Conservation (phyloP, 768 basidiomycete species). For the Udeniomyces megalosporus region DNA sequence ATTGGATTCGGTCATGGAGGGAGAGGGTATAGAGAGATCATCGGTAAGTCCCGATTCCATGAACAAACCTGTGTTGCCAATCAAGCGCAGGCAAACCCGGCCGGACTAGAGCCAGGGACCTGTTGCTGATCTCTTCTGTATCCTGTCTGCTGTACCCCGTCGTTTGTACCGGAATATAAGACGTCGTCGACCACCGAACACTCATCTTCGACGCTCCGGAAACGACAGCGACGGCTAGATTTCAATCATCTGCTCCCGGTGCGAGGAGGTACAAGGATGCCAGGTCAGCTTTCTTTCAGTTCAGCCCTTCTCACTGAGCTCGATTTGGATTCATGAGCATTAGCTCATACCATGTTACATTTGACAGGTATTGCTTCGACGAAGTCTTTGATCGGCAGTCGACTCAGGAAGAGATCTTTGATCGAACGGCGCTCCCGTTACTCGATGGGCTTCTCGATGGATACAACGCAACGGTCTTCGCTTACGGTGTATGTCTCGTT, state of each 20-base stretch:
- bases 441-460: constrained; percentile 75
- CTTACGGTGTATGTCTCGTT: constrained; percentile 66
- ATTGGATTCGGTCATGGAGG: constrained; percentile 12
- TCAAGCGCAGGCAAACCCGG: background rate
- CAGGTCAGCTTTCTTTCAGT: constrained; percentile 30
- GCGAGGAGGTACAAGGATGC: constrained; percentile 92
- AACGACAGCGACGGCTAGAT: constrained; percentile 63
- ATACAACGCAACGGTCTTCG: constrained; percentile 94
- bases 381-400: constrained; percentile 69
- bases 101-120: background rate
- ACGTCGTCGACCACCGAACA: constrained; percentile 84
- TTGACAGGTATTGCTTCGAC: constrained; percentile 70
- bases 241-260: constrained; percentile 51
- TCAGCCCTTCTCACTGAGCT: background rate
- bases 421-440: constrained; percentile 67
- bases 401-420: constrained; percentile 72
- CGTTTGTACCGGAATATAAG: constrained; percentile 27
- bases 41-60: background rate
- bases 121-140: background rate
- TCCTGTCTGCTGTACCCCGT: too few relatives aligned
- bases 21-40: constrained; percentile 6
- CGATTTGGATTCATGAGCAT: too few relatives aligned
- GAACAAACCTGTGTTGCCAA: too few relatives aligned
- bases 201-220: constrained; percentile 82
- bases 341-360: background rate